phyloP scores from a whole-genome alignment of 1,284 basidiomycete genomes.

The Malassezia furfur region DNA sequence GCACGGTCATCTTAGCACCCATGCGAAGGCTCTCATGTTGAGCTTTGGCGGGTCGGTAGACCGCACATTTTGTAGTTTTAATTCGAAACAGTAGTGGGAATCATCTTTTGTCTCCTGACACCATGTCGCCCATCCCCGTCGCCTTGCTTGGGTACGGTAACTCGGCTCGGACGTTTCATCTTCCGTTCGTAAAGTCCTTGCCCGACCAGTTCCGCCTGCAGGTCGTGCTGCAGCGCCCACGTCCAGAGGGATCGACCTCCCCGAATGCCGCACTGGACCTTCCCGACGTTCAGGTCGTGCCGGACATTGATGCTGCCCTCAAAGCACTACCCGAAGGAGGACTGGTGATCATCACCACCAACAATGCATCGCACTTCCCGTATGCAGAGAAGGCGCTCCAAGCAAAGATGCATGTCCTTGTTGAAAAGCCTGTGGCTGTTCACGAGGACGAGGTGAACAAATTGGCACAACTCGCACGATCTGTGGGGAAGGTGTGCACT shows the following conservation, averaged over 20 bases:
- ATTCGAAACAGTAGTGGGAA: no score
- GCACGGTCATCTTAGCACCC: constrained; percentile 20
- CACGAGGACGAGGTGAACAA: constrained; percentile 23
- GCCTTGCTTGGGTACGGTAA: constrained; percentile 40
- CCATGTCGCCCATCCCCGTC: constrained; percentile 27
- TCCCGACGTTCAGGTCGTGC: constrained; percentile 28
- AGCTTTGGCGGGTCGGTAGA: constrained; percentile 18
- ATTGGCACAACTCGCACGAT: constrained; percentile 25
- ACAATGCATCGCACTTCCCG: constrained; percentile 40
- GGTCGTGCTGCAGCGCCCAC: constrained; percentile 40
- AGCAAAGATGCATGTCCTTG: constrained; percentile 38
- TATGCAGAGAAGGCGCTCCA: constrained; percentile 39
- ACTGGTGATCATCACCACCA: constrained; percentile 44
- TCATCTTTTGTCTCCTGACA: not conserved
- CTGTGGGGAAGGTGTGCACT: constrained; percentile 35
- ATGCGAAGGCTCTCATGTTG: constrained; percentile 2
- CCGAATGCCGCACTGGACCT: constrained; percentile 24
- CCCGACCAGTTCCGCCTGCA: constrained; percentile 32
- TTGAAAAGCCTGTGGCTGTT: constrained; percentile 43
- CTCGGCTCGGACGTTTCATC: constrained; percentile 40
- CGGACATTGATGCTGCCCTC: constrained; percentile 32
- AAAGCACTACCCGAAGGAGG: constrained; percentile 28
- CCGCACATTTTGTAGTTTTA: constrained; percentile 10
- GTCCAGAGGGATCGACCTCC: constrained; percentile 16
- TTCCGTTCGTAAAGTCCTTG: constrained; percentile 35